Conservation (phyloP, 2,329 filamentous ascomycete genomes). For the Penicillium sp. region DNA sequence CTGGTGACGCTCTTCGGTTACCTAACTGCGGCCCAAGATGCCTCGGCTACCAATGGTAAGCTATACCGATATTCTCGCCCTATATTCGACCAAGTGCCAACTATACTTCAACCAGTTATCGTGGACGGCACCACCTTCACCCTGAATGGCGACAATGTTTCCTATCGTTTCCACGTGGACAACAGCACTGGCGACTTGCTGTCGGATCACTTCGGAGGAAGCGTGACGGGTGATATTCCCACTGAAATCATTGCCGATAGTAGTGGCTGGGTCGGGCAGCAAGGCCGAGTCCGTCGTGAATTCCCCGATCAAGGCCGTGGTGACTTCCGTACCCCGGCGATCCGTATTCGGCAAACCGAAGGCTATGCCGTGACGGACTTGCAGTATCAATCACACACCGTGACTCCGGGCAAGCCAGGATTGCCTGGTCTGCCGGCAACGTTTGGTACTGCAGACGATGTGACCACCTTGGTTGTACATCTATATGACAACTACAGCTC, state of each 20-base stretch:
- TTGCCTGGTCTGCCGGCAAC: conserved; percentile 57
- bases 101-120: conserved; percentile 35
- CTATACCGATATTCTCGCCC: not conserved
- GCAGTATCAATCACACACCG: conserved; percentile 54
- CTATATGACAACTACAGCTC: conserved; percentile 57
- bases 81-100: not conserved
- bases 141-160: conserved; percentile 53
- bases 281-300: conserved; percentile 54
- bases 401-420: conserved; percentile 54
- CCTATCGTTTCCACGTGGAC: conserved; percentile 62
- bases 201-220: conserved; percentile 59
- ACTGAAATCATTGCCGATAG: conserved; percentile 33
- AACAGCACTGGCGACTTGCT: conserved; percentile 53
- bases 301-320: conserved; percentile 62
- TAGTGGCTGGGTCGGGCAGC: conserved; percentile 53
- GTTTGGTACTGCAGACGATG: conserved; percentile 53
- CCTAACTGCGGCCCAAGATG: not conserved
- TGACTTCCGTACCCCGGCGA: conserved; percentile 59
- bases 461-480: conserved; percentile 56
- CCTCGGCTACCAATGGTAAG: not conserved
- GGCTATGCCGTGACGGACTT: conserved; percentile 59
- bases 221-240: conserved; percentile 50
- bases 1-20: not conserved
- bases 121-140: conserved; percentile 55
- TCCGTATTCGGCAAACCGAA: conserved; percentile 56